Evolutionary conservation across 371 early-diverging fungal species (phyloP).

Genomic region (Cokeromyces recurvatus): DNA sequence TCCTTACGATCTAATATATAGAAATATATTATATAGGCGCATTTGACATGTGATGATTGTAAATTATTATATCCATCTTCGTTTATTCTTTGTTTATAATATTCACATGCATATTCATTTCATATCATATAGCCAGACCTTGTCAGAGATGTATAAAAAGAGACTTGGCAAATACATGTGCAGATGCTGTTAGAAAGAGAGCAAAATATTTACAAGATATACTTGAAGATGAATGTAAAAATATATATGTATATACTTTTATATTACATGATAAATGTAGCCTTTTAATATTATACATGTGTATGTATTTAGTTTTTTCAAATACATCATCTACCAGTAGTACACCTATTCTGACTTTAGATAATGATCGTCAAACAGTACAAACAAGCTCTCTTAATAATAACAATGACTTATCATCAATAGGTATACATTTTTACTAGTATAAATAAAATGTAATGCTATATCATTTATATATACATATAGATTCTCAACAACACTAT

Average conservation of each 20-base stretch:
- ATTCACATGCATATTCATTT: constrained; percentile 10
- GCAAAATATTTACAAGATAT: constrained; percentile 74
- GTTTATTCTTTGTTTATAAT: not conserved
- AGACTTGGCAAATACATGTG: constrained; percentile 62
- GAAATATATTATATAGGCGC: constrained; percentile 26
- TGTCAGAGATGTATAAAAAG: constrained; percentile 75
- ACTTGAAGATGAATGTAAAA: constrained; percentile 10
- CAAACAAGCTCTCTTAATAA: no score
- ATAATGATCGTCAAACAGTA: no score
- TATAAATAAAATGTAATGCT: constrained; percentile 7
- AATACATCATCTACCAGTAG: no score
- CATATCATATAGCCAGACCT: constrained; percentile 56
- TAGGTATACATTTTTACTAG: constrained; percentile 4
- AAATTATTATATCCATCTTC: not conserved
- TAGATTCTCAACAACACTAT: no score
- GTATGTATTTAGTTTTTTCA: not conserved
- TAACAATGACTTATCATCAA: not conserved
- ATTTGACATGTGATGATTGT: constrained; percentile 58
- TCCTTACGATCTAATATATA: no score
- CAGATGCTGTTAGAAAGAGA: constrained; percentile 70
- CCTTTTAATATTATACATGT: no score
- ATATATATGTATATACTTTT: no score
- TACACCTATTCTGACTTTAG: no score
- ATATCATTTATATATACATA: constrained; percentile 5
- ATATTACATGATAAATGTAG: no score